These are phyloP conservation scores for Cymbopogon citratus DNA, from an alignment of 176 grass and related monocot genomes.

Conservation along the genomic window DNA sequence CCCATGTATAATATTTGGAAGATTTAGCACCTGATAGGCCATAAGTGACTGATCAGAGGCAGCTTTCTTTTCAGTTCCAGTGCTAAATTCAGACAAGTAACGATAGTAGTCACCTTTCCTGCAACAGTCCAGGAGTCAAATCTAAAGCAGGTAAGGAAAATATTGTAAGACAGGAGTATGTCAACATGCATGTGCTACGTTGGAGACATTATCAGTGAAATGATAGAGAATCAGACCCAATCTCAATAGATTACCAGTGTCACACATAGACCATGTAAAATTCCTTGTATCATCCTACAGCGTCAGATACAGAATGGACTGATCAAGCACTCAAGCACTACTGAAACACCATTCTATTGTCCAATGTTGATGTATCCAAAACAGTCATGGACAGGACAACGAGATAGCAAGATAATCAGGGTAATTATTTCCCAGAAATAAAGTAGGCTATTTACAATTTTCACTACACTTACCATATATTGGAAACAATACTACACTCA, in stretches of 20 bases:
- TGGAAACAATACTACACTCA: not conserved
- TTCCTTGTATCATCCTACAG: not conserved
- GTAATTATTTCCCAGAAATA: not conserved
- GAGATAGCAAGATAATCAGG: not conserved
- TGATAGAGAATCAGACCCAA: not conserved
- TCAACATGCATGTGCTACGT: not conserved
- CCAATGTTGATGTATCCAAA: not conserved
- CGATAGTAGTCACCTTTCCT: constrained; percentile 96
- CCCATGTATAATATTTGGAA: not conserved
- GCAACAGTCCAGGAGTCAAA: not conserved
- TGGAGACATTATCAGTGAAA: not conserved
- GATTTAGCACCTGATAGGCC: constrained; percentile 69
- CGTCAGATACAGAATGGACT: not conserved
- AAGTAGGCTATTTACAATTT: not conserved
- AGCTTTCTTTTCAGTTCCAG: constrained; percentile 69
- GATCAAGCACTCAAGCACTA: not conserved
- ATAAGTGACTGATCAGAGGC: constrained; percentile 70
- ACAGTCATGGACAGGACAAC: not conserved
- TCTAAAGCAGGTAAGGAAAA: not conserved
- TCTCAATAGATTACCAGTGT: not conserved
- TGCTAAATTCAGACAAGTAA: constrained; percentile 84
- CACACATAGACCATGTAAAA: not conserved
- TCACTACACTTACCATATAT: not conserved
- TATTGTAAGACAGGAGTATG: not conserved
- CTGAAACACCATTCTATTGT: not conserved